Percentiles rank a stretch among this genome's conserved stretches.
Conservation (phyloP, 2,329 filamentous ascomycete species). For the Amauroascus niger region DNA sequence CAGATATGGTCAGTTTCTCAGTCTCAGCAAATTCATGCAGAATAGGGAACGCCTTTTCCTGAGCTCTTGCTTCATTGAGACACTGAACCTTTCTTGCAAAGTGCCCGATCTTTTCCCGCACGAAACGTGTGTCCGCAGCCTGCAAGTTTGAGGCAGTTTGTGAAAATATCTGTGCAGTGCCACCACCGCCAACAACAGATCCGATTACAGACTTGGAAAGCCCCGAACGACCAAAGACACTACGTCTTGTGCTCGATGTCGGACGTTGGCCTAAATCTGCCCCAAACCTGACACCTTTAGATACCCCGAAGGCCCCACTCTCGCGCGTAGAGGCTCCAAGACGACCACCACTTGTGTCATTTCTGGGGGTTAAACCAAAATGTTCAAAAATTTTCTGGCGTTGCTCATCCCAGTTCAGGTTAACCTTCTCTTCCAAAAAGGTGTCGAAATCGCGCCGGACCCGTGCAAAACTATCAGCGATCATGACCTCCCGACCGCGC, state of each 20-base stretch:
- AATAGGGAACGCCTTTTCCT: conserved; percentile 60
- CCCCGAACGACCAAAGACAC: conserved; percentile 58
- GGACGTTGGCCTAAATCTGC: conserved; percentile 38
- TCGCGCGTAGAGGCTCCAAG: conserved; percentile 29
- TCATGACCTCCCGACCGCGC: conserved; percentile 84
- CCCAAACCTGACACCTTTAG: conserved; percentile 26
- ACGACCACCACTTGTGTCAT: conserved; percentile 34
- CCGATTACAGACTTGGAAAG: conserved; percentile 83
- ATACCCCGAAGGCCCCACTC: conserved; percentile 46
- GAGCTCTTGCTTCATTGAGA: conserved; percentile 63
- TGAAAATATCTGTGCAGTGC: conserved; percentile 54
- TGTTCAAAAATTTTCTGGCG: conserved; percentile 90
- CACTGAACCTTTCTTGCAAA: conserved; percentile 69
- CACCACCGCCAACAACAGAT: conserved; percentile 55
- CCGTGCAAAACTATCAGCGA: conserved; percentile 79
- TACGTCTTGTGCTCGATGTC: conserved; percentile 37
- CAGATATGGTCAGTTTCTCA: conserved; percentile 59
- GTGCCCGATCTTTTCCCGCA: conserved; percentile 73
- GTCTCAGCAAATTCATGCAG: conserved; percentile 66
- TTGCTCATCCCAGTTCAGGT: conserved; percentile 92
- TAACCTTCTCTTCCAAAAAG: conserved; percentile 89
- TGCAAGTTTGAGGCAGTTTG: conserved; percentile 53
- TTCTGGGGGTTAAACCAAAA: conserved; percentile 65
- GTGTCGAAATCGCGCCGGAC: conserved; percentile 85
- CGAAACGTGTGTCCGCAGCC: conserved; percentile 61